These are phyloP conservation scores for Debaryomycetaceae sp. DNA, from an alignment of 1,139 yeast species.

Conservation along the genomic window DNA sequence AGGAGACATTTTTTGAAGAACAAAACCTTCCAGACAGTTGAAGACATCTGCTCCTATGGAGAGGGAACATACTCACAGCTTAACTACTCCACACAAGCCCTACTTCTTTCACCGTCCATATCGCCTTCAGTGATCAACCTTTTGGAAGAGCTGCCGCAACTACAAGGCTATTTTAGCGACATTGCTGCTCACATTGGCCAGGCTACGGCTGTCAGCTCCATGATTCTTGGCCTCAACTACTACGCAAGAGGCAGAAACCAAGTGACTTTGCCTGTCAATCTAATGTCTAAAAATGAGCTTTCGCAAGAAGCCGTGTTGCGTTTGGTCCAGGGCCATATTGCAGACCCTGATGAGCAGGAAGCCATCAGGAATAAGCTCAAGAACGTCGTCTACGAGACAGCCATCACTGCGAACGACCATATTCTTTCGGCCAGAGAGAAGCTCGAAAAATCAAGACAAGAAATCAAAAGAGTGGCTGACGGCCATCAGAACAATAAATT, in stretches of 20 bases:
- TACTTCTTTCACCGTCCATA: conserved; percentile 54
- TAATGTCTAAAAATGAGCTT: conserved; percentile 50
- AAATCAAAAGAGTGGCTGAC: conserved; percentile 25
- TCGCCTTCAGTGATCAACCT: conserved; percentile 55
- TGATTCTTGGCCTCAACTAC: conserved; percentile 59
- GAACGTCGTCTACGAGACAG: conserved; percentile 66
- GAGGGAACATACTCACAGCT: conserved; percentile 79
- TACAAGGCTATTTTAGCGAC: conserved; percentile 50
- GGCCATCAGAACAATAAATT: conserved; percentile 24
- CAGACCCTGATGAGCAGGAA: conserved; percentile 17
- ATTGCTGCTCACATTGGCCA: conserved; percentile 83
- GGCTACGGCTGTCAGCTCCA: conserved; percentile 68
- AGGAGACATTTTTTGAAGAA: conserved; percentile 49
- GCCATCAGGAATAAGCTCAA: conserved; percentile 41
- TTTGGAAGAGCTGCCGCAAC: conserved; percentile 41
- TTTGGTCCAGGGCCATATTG: conserved; percentile 44
- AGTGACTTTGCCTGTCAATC: conserved; percentile 61
- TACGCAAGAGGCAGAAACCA: conserved; percentile 52
- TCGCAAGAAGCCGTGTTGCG: conserved; percentile 65
- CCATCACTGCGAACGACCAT: conserved; percentile 79
- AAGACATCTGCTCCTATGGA: conserved; percentile 71
- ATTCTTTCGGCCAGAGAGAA: conserved; percentile 62
- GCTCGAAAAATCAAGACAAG: conserved; percentile 33
- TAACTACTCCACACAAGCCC: conserved; percentile 63
- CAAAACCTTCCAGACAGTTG: conserved; percentile 46